These are phyloP conservation scores for Yamadazyma songkhlaensis DNA, from an alignment of 1,139 yeast genomes.

Conservation along the genomic window DNA sequence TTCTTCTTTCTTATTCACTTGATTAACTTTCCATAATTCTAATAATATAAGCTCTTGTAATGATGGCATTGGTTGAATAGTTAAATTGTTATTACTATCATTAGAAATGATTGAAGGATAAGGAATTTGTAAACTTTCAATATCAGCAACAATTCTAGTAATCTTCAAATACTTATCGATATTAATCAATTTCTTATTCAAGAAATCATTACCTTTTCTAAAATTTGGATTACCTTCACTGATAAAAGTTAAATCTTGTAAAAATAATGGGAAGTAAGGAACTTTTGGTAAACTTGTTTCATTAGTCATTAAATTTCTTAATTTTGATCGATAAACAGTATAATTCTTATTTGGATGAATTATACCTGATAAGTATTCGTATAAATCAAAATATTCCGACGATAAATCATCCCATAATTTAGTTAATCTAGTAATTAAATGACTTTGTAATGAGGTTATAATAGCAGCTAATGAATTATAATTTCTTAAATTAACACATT, in stretches of 20 bases:
- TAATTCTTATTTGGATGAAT: slow-evolving; percentile 86
- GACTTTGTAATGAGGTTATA: slow-evolving; percentile 80
- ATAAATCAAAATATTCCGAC: slow-evolving; percentile 62
- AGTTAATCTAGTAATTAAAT: slow-evolving; percentile 66
- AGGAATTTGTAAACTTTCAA: slow-evolving; percentile 73
- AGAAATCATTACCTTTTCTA: slow-evolving; percentile 58
- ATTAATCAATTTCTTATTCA: slow-evolving; percentile 63
- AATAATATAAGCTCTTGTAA: slow-evolving; percentile 64
- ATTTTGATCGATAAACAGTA: slow-evolving; percentile 65
- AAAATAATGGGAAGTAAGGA: slow-evolving; percentile 80
- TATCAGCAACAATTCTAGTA: slow-evolving; percentile 71
- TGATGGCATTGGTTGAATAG: slow-evolving; percentile 40
- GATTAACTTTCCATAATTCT: slow-evolving; percentile 69
- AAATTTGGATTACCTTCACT: slow-evolving; percentile 82
- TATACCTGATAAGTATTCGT: slow-evolving; percentile 64
- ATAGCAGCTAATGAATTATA: slow-evolving; percentile 89
- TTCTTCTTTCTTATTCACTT: slow-evolving; percentile 54
- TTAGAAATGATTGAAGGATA: slow-evolving; percentile 29
- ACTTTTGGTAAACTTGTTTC: slow-evolving; percentile 69
- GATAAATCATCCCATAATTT: slow-evolving; percentile 66
- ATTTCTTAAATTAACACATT: slow-evolving; percentile 77
- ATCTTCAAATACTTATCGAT: slow-evolving; percentile 79
- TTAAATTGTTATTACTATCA: slow-evolving; percentile 20
- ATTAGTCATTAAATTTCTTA: slow-evolving; percentile 51
- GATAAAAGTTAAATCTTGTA: slow-evolving; percentile 85